Evolutionary conservation across 2,329 filamentous ascomycete genomes (phyloP), one percentile per base, ranked within the genome.

Genomic region (Penicillium fuscoglaucum): DNA sequence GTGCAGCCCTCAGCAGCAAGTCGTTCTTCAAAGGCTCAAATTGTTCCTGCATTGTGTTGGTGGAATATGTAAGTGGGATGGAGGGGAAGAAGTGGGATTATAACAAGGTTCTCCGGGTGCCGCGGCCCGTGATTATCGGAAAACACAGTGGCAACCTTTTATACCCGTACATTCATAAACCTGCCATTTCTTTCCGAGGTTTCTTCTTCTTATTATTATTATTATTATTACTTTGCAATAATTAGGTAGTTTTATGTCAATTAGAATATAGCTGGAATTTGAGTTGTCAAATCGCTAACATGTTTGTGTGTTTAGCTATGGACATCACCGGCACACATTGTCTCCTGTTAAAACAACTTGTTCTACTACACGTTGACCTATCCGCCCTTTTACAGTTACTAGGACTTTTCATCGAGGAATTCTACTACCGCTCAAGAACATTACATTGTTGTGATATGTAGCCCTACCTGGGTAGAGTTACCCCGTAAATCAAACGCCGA

Each of bases 11-110:
- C 59, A 99, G 82, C 72, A 99, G 83, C 68, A 98, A 81, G 73
- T 99, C 93, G 77, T 99, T 99, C 79, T 96, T 87, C 74, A 98
- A 79, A 57, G 92, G 90, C 69, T 88, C 86, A 69, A 97, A 97
- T 69, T 87, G 78, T 68, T 86, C 81, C 61, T 81, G 79, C 89
- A 91, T 92, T 65, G 69, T 82, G 61, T 51, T 55, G 51, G 46
- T 65, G 65, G 60, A 51, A 53, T 52, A 45, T 62, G 61, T 61
- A 63, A 59, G 53, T 61, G 58, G 62, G 52, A 59, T 62, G 59
- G 51, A 66, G 62, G 66, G 65, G 66, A 60, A 61, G 59, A 62
- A 65, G 61, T 62, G 58, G 62, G 37, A 48, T 47, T 43, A 39
- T n/a, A 52, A 43, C 17, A 61, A 62, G 59, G 61, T 65, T 61